Base-by-base conservation (phyloP, 1,139 yeast genomes). In the Zygosaccharomyces sapae region DNA sequence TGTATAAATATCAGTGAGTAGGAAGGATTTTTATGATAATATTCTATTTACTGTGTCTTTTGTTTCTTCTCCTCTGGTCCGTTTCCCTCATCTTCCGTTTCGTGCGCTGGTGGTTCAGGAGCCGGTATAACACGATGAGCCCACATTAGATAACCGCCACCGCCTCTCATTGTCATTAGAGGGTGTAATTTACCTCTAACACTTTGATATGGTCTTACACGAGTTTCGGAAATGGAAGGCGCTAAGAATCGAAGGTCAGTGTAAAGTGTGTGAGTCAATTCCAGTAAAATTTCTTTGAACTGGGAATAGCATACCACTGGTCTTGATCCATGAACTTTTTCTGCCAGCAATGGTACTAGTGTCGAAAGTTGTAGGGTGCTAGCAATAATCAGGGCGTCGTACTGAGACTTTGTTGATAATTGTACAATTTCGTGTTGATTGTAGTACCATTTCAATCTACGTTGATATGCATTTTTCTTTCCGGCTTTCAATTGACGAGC, bases 111-210 rank as follows among this genome's bases (percentile, higher is more conserved):
- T 18, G 71, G 74, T n/a, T 62, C 72, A 33, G 77, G 83, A 39
- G 77, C 74, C 0, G 97, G 97, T 45, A 82, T 70, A 0, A 92
- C 97, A 45, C 86, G 73, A 10, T 87, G 79, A 5, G 94, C 95
- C 74, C 83, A 78, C 55, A 89, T 71, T 1, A 92, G 66, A 63
- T 81, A 92, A 0, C 99, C 99, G 44, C 97, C 97, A 48, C 83
- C 92, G 3, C 96, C 90, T 62, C 88, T 77, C 76, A 84, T 83
- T 0, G 97, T 86, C 99, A 92, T 94, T 50, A 83, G 67, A 0
- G 99, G 99, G 66, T 94, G 98, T 65, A 92, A 74, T 63, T 95
- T 81, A 5, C 98, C 98, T 9, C 95, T 89, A 25, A 92, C 79
- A 3, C 97, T 89, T 68, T 92, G 99, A 63, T 85, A 88, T 43